Evolutionary conservation across 441 rosid genomes (phyloP).

Genomic region (Populus tomentosa): DNA sequence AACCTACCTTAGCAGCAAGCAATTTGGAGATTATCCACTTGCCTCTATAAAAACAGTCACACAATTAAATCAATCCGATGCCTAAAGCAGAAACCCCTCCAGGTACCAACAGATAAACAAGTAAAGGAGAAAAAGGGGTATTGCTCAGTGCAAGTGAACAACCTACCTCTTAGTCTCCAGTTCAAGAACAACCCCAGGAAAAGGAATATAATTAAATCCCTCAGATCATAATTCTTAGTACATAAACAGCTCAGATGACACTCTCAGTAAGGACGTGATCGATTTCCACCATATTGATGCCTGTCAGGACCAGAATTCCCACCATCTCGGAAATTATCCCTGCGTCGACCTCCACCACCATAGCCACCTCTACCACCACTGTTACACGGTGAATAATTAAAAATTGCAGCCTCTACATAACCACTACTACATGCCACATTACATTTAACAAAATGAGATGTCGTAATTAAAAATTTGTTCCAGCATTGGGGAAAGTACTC

Average conservation of each 20-base stretch:
- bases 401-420: not conserved
- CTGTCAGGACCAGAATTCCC: conserved; percentile 88
- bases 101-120: conserved; percentile 23
- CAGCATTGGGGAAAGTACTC: not conserved
- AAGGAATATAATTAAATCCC: conserved; percentile 41
- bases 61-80: conserved; percentile 49
- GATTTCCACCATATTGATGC: conserved; percentile 76
- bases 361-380: conserved; percentile 79
- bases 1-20: conserved; percentile 89
- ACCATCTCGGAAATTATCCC: conserved; percentile 56
- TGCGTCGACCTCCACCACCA: conserved; percentile 86
- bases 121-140: conserved; percentile 39
- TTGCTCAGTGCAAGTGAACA: conserved; percentile 51
- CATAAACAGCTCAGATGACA: conserved; percentile 27
- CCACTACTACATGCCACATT: not conserved
- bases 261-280: conserved; percentile 77
- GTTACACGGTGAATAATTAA: conserved; percentile 14
- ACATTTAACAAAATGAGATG: not conserved
- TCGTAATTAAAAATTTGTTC: not conserved
- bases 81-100: conserved; percentile 33
- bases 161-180: conserved; percentile 76
- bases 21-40: conserved; percentile 72
- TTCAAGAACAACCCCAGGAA: conserved; percentile 55
- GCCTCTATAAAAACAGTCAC: conserved; percentile 78
- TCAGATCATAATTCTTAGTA: conserved; percentile 50